Conservation (phyloP, 306 rosid species). For the Inga oerstediana region DNA sequence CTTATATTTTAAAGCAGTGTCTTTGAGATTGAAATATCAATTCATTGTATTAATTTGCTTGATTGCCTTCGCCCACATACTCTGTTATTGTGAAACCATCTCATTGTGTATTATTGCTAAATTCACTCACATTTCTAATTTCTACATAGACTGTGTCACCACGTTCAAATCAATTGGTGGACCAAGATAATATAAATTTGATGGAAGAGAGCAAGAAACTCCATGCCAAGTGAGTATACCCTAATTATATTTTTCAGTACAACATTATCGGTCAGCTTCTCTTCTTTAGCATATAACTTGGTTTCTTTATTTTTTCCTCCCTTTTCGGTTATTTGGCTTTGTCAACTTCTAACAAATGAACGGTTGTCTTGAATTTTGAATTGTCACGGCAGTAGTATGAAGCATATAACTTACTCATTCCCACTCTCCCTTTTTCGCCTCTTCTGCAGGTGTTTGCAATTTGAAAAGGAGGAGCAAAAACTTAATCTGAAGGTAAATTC, state of each 20-base stretch:
- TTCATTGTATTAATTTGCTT: constrained; percentile 24
- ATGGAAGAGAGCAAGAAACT: constrained; percentile 65
- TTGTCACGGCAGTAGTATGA: constrained; percentile 16
- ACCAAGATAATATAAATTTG: constrained; percentile 53
- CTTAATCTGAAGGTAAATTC: constrained; percentile 66
- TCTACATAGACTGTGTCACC: constrained; percentile 41
- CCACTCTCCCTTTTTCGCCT: neutral
- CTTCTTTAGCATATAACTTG: constrained; percentile 8
- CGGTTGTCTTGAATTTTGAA: constrained; percentile 16
- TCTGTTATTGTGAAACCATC: constrained; percentile 10
- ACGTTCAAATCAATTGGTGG: constrained; percentile 35
- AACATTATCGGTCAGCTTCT: constrained; percentile 17
- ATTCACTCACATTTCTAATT: constrained; percentile 23
- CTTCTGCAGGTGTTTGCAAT: constrained; percentile 64
- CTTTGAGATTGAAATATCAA: constrained; percentile 16
- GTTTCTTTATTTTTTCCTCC: neutral
- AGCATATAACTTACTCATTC: constrained; percentile 21
- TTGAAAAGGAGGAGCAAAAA: constrained; percentile 51
- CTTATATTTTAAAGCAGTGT: neutral
- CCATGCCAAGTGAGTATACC: constrained; percentile 60
- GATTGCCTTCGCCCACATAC: constrained; percentile 21
- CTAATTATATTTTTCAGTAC: constrained; percentile 5
- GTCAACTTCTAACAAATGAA: constrained; percentile 10
- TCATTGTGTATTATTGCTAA: constrained; percentile 16
- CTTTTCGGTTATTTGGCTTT: neutral